Evolutionary conservation across 108 stramenopile genomes (phyloP).

Genomic region (Cyclotella atomus): DNA sequence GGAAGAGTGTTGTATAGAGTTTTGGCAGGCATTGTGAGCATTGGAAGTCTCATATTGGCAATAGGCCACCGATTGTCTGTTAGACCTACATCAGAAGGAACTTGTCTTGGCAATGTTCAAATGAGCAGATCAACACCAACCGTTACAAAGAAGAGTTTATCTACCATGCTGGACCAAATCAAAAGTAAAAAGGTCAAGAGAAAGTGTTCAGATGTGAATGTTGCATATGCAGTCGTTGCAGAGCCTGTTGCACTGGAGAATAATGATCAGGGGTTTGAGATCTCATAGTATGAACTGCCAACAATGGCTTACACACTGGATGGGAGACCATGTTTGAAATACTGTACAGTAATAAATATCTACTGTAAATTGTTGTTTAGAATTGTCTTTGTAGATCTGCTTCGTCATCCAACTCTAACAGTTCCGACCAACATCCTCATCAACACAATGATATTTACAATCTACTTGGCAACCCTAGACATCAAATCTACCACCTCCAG

Average conservation of each 20-base stretch:
- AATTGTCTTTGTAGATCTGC: too few relatives aligned
- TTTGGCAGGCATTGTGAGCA: slow-evolving; percentile 34
- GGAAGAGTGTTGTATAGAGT: slow-evolving; percentile 48
- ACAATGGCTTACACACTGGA: too few relatives aligned
- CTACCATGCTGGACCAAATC: neutral
- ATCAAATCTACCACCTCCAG: slow-evolving; percentile 75
- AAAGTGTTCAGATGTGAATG: slow-evolving; percentile 8
- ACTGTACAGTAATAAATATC: too few relatives aligned
- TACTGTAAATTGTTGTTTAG: too few relatives aligned
- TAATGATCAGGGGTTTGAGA: neutral
- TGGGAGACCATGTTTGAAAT: too few relatives aligned
- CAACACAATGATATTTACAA: too few relatives aligned
- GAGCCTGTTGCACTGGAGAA: slow-evolving; percentile 1
- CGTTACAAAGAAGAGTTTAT: too few relatives aligned
- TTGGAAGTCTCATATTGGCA: slow-evolving; percentile 38
- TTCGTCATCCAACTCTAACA: too few relatives aligned
- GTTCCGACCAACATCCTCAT: too few relatives aligned
- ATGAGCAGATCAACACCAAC: too few relatives aligned
- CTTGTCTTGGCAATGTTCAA: too few relatives aligned
- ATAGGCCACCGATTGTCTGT: slow-evolving; percentile 12
- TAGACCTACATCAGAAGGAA: neutral
- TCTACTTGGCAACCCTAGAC: slow-evolving; percentile 12
- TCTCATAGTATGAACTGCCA: neutral
- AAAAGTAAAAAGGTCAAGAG: neutral
- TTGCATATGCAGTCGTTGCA: neutral